phyloP scores from a whole-genome alignment of 345 rosid species.

The Kandelia obovata region DNA sequence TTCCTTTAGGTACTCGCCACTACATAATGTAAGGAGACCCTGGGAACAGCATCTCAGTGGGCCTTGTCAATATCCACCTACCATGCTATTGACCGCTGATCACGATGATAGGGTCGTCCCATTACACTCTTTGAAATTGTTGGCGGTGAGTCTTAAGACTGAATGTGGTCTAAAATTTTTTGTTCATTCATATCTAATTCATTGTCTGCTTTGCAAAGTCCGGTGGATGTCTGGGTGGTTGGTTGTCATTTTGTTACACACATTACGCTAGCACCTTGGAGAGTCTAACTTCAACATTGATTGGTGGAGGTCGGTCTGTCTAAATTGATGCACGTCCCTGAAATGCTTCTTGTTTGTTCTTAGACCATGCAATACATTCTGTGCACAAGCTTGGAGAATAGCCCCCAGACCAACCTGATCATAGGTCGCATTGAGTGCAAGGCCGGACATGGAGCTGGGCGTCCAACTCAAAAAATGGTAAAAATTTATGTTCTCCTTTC shows the following conservation, averaged over 20 bases:
- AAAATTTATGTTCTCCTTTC: background rate
- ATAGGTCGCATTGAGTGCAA: slow-evolving; percentile 83
- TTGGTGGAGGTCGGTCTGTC: background rate
- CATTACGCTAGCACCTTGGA: too few species aligned
- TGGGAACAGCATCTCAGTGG: slow-evolving; percentile 57
- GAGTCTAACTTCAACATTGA: too few species aligned
- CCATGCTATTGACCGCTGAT: slow-evolving; percentile 93
- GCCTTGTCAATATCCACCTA: slow-evolving; percentile 69
- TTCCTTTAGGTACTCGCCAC: slow-evolving; percentile 70
- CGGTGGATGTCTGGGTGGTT: background rate
- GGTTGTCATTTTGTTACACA: too few species aligned
- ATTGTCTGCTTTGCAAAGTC: background rate
- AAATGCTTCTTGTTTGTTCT: background rate
- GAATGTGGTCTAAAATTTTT: background rate
- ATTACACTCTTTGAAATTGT: slow-evolving; percentile 70
- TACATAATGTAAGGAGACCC: slow-evolving; percentile 91
- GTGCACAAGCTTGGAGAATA: slow-evolving; percentile 62
- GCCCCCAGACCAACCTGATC: slow-evolving; percentile 83
- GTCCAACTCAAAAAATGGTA: slow-evolving; percentile 82
- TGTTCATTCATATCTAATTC: background rate
- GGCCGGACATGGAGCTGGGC: slow-evolving; percentile 96
- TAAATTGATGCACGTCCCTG: background rate
- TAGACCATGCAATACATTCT: slow-evolving; percentile 87
- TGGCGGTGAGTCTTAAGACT: slow-evolving; percentile 58
- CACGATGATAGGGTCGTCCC: slow-evolving; percentile 96